Conservation (phyloP, 2,329 filamentous ascomycete genomes). For the Penicillium polonicum region DNA sequence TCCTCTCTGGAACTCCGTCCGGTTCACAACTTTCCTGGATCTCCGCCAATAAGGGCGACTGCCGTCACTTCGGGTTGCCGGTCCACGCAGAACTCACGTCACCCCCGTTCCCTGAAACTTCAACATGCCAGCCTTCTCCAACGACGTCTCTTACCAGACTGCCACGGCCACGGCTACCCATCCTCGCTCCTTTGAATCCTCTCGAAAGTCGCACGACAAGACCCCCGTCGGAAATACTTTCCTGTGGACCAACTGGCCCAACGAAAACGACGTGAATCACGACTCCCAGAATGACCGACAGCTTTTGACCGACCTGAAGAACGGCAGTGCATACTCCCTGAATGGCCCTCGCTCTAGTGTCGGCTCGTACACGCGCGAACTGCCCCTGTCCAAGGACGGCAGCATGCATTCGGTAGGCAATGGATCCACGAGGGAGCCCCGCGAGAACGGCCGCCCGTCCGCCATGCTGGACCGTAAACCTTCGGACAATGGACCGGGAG, state of each 20-base stretch:
- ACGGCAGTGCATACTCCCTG: conserved; percentile 60
- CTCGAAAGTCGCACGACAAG: conserved; percentile 47
- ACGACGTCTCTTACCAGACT: conserved; percentile 37
- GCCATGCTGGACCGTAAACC: conserved; percentile 32
- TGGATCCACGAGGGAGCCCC: conserved; percentile 34
- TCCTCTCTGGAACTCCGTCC: conserved; percentile 18
- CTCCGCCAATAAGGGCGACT: conserved; percentile 24
- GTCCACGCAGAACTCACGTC: conserved; percentile 35
- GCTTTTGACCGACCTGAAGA: conserved; percentile 40
- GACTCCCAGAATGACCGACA: conserved; percentile 42
- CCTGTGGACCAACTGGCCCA: conserved; percentile 47
- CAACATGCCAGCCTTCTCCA: conserved; percentile 43
- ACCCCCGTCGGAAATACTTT: conserved; percentile 47
- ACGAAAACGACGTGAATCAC: conserved; percentile 41
- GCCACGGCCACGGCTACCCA: conserved; percentile 35
- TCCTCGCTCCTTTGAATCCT: conserved; percentile 42
- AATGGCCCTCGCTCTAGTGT: conserved; percentile 56
- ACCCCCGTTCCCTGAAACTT: conserved; percentile 20
- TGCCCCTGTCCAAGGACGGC: conserved; percentile 41
- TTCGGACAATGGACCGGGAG: conserved; percentile 29
- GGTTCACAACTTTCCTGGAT: conserved; percentile 16
- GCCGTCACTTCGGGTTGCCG: conserved; percentile 26
- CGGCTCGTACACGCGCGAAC: conserved; percentile 45
- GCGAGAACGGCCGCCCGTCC: conserved; percentile 31
- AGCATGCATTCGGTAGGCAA: conserved; percentile 52